Conservation (phyloP, 2,329 filamentous ascomycete species). For the Chaetomium sp. region DNA sequence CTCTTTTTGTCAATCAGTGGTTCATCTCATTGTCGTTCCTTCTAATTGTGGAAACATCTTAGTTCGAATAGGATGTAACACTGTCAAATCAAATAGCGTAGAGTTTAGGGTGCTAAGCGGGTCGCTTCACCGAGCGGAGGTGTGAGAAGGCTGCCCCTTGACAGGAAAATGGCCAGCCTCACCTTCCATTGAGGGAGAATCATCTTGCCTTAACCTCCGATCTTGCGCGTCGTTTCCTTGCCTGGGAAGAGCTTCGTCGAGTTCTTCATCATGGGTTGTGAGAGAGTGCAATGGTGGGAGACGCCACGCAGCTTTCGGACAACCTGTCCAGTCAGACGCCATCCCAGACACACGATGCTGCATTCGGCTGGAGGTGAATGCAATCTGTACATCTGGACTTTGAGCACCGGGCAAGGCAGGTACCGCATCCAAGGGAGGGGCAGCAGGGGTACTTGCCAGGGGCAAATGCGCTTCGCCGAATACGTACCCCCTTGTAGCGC, state of each 20-base stretch:
- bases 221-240: background rate
- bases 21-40: background rate
- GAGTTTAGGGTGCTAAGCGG: background rate
- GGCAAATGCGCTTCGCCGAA: slow-evolving; percentile 23
- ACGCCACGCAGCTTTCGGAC: slow-evolving; percentile 15
- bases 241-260: background rate
- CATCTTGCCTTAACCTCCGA: background rate
- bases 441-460: slow-evolving; percentile 23
- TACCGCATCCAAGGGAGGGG: slow-evolving; percentile 20
- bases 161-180: slow-evolving; percentile 6
- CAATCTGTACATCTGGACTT: slow-evolving; percentile 6
- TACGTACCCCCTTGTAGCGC: slow-evolving; percentile 22
- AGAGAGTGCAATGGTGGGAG: background rate
- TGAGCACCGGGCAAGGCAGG: slow-evolving; percentile 13
- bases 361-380: slow-evolving; percentile 23
- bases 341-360: slow-evolving; percentile 28
- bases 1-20: background rate
- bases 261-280: background rate
- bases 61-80: background rate
- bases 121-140: slow-evolving; percentile 16
- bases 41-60: background rate
- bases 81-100: background rate
- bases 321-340: slow-evolving; percentile 23
- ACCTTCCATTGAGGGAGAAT: background rate
- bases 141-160: slow-evolving; percentile 1